phyloP scores from a whole-genome alignment of 2,329 filamentous ascomycete species.

The Aspergillus fischeri region DNA sequence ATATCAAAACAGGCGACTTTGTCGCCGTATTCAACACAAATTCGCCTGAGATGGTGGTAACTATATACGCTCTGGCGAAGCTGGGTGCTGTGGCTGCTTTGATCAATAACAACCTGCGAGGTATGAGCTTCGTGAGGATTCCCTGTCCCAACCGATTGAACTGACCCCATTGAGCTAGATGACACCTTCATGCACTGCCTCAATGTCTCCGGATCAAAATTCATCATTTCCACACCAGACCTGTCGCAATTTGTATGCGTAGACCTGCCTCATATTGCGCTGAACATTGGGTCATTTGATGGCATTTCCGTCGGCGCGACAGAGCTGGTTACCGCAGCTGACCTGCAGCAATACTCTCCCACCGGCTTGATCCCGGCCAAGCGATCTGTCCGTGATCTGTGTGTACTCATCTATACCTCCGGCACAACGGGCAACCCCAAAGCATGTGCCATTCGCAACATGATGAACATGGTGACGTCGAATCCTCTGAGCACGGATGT shows the following conservation, averaged over 20 bases:
- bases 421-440: conserved; percentile 48
- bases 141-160: not conserved
- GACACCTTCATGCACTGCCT: conserved; percentile 45
- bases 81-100: conserved; percentile 44
- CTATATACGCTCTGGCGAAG: conserved; percentile 43
- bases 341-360: conserved; percentile 24
- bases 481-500: conserved; percentile 35
- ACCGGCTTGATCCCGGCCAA: conserved; percentile 27
- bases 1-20: conserved; percentile 37
- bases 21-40: conserved; percentile 48
- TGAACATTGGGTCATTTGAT: conserved; percentile 39
- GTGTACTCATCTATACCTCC: conserved; percentile 45
- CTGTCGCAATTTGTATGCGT: conserved; percentile 32
- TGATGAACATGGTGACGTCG: conserved; percentile 35
- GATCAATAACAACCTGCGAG: conserved; percentile 46
- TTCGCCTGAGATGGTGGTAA: conserved; percentile 47
- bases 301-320: conserved; percentile 15
- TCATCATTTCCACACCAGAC: conserved; percentile 45
- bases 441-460: conserved; percentile 41
- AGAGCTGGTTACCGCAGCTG: conserved; percentile 22
- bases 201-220: conserved; percentile 37
- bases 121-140: conserved; percentile 22
- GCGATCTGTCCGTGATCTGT: conserved; percentile 31
- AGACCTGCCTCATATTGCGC: conserved; percentile 33
- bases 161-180: conserved; percentile 22